A percentile compares a stretch with the other conserved stretches of the same genome.
phyloP scores from a whole-genome alignment of 2,329 filamentous ascomycete genomes.

The Colletotrichum spinosum region DNA sequence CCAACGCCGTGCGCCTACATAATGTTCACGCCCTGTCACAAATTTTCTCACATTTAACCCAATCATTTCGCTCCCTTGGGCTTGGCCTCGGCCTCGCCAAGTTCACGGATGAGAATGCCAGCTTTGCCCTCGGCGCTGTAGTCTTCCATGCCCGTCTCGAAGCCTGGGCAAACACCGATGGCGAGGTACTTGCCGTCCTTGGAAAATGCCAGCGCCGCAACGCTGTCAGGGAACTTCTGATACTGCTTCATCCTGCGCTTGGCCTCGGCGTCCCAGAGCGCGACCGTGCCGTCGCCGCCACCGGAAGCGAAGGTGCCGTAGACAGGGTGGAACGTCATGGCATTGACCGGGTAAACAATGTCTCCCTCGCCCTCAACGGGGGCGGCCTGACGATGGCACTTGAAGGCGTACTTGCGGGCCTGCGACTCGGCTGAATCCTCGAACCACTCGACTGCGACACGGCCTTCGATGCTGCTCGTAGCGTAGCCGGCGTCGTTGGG shows the following conservation, averaged over 20 bases:
- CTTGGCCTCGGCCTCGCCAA: constrained; percentile 89
- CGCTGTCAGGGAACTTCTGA: constrained; percentile 82
- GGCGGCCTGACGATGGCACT: constrained; percentile 88
- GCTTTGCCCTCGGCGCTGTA: constrained; percentile 78
- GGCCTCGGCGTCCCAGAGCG: constrained; percentile 90
- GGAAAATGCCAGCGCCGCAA: constrained; percentile 83
- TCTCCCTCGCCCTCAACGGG: constrained; percentile 75
- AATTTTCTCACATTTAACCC: background rate
- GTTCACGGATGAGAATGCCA: constrained; percentile 83
- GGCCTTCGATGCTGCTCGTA: constrained; percentile 90
- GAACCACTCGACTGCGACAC: constrained; percentile 98
- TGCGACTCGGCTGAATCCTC: constrained; percentile 89
- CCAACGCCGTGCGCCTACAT: constrained; percentile 38
- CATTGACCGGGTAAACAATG: constrained; percentile 91
- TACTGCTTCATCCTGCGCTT: constrained; percentile 93
- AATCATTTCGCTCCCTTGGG: constrained; percentile 79
- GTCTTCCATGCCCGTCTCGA: constrained; percentile 88
- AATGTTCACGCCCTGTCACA: constrained; percentile 38
- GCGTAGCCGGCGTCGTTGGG: constrained; percentile 95
- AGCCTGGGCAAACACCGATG: constrained; percentile 85
- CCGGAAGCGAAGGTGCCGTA: constrained; percentile 89
- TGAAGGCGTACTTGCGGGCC: constrained; percentile 96
- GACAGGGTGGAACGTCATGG: constrained; percentile 86
- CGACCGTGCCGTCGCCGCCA: constrained; percentile 91
- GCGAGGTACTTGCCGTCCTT: constrained; percentile 82